Conservation (phyloP, 2,329 filamentous ascomycete species). For the Penicillium sp. region DNA sequence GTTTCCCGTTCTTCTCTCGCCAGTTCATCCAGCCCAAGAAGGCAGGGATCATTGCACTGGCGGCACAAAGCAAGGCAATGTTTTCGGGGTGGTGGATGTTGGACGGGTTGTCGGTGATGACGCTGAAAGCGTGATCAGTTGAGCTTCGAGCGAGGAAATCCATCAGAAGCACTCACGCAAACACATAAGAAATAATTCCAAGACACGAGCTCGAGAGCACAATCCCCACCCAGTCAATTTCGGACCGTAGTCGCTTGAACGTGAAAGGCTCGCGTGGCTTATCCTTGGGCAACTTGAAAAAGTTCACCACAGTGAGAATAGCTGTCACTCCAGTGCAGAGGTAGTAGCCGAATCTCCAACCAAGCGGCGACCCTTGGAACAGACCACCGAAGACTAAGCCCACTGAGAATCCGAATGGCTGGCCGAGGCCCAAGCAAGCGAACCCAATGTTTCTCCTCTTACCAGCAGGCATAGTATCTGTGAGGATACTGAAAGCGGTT, state of each 20-base stretch:
- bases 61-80: background rate
- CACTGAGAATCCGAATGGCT: conserved; percentile 55
- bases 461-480: conserved; percentile 50
- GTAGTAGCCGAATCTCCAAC: conserved; percentile 53
- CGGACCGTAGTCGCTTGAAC: conserved; percentile 13
- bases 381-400: conserved; percentile 50
- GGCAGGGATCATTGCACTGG: background rate
- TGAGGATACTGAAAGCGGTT: conserved; percentile 53
- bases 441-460: conserved; percentile 55
- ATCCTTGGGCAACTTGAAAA: conserved; percentile 36
- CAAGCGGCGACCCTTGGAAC: conserved; percentile 53
- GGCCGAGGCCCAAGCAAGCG: conserved; percentile 52
- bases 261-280: conserved; percentile 9
- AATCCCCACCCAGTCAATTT: conserved; percentile 59
- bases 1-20: conserved; percentile 6
- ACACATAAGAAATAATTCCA: conserved; percentile 55
- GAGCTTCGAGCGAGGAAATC: background rate
- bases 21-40: background rate
- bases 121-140: conserved; percentile 12
- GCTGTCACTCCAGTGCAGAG: conserved; percentile 18
- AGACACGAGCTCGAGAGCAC: conserved; percentile 49
- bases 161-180: conserved; percentile 44
- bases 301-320: conserved; percentile 29
- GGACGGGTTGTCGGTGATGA: conserved; percentile 24
- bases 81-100: conserved; percentile 40